Base-by-base conservation (phyloP, 208 protist species). In the Trypanosoma conorhini region DNA sequence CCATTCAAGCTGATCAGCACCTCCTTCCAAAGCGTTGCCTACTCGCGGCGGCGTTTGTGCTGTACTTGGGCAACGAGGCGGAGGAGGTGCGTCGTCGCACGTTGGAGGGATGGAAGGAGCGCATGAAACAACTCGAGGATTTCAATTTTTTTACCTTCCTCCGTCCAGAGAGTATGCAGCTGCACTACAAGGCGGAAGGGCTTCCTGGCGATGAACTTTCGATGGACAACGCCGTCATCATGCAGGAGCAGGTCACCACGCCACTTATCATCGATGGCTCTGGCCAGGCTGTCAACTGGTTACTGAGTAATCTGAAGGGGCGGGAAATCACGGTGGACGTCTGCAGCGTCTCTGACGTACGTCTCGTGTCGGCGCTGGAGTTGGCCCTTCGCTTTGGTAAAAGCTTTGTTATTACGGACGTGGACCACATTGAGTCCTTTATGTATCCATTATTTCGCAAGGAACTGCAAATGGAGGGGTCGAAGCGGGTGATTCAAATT, bases 361-460 rank as follows among this genome's bases (percentile, higher is more conserved):
- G 95, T 9, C 98, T 99, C 54, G 77, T 96, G 9, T 98, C 85
- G 5, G 85, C 88, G n/a, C 81, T 99, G 10, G 98, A 99, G 87
- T 83, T 99, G 13, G 94, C 97, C 46, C 91, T 99, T 28, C 89
- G 98, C 26, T 99, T 99, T 79, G 98, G 98, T 58, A 99, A 99
- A 71, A 99, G 97, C 73, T 92, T 99, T 56, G 87, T 99, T 72
- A 82, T 99, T 60, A 88, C 89, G 9, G 97, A 99, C 74, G 97
- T 99, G 24, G 97, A 99, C 77, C 60, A 67, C n/a, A 86, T 99
- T 19, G 98, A 99, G 67, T 90, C 97, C 17, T 94, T 99, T 42
- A 85, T 99, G 64, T 98, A 98, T 75, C 95, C 98, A 30, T 72
- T 99, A 19, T 76, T 99, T 21, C 85, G 98, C 13, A 88, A 89